Percentiles rank a stretch among this genome's conserved stretches.
Conservation (phyloP, 2,329 filamentous ascomycete genomes). For the Neopestalotiopsis clavispora region DNA sequence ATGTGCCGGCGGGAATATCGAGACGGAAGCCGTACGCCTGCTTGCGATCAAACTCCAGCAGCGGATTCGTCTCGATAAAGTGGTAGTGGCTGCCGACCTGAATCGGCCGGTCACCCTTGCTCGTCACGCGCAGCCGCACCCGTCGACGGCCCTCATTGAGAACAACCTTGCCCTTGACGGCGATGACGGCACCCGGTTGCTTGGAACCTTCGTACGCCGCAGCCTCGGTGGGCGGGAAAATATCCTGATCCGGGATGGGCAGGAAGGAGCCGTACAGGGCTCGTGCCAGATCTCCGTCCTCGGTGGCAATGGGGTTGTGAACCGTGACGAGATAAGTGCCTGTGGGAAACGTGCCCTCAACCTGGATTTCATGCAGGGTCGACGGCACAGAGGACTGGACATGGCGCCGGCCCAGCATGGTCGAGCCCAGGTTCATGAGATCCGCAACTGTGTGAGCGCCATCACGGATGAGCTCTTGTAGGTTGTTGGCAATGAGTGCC, state of each 20-base stretch:
- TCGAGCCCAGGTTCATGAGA: conserved; percentile 89
- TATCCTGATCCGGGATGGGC: conserved; percentile 71
- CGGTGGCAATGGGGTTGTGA: conserved; percentile 83
- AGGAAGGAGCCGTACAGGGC: conserved; percentile 92
- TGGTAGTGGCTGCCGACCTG: conserved; percentile 97
- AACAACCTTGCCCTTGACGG: conserved; percentile 67
- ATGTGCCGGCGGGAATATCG: conserved; percentile 90
- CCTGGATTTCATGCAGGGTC: conserved; percentile 83
- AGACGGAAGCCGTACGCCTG: conserved; percentile 84
- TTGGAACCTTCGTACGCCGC: conserved; percentile 69
- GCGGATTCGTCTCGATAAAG: conserved; percentile 92
- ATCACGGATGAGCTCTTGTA: conserved; percentile 98
- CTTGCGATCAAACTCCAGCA: conserved; percentile 84
- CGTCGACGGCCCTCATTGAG: conserved; percentile 78
- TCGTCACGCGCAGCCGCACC: conserved; percentile 77
- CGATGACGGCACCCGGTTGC: conserved; percentile 80
- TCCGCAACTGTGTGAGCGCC: conserved; percentile 89
- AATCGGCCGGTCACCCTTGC: conserved; percentile 86
- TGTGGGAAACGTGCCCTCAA: conserved; percentile 90
- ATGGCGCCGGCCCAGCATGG: conserved; percentile 91
- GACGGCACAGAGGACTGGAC: conserved; percentile 82
- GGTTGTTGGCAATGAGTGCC: conserved; percentile 84
- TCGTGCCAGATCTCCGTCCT: conserved; percentile 85
- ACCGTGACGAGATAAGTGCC: conserved; percentile 96
- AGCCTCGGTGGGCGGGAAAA: conserved; percentile 70